Conservation (phyloP, 257 asterid species). For the Rehmannia glutinosa region DNA sequence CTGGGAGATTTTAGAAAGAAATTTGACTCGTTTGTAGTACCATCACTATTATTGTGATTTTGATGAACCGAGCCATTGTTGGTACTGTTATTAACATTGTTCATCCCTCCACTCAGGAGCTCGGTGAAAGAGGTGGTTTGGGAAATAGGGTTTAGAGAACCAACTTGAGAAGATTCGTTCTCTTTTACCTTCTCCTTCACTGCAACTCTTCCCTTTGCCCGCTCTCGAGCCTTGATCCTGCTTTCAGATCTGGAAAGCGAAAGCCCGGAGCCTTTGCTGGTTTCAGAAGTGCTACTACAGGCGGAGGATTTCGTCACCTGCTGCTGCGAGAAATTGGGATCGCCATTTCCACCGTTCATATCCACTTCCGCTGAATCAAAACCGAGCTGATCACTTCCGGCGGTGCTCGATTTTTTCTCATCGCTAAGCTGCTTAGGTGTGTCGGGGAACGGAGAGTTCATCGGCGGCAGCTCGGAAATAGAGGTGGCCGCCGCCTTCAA, state of each 20-base stretch:
- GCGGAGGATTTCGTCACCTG: constrained; percentile 30
- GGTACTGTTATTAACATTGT: constrained; percentile 10
- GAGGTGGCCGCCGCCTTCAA: constrained; percentile 67
- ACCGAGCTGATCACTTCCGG: constrained; percentile 40
- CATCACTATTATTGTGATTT: not conserved
- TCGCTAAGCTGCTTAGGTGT: constrained; percentile 61
- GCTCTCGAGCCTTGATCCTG: constrained; percentile 42
- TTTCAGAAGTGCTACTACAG: constrained; percentile 44
- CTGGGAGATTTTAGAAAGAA: constrained; percentile 33
- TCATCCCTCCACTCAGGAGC: constrained; percentile 43
- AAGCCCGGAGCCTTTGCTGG: constrained; percentile 49
- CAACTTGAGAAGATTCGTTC: constrained; percentile 18
- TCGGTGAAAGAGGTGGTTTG: constrained; percentile 51
- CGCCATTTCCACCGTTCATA: constrained; percentile 38
- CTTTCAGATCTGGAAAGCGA: constrained; percentile 54
- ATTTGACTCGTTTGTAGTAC: constrained; percentile 20
- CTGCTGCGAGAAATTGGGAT: constrained; percentile 24
- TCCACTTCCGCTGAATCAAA: constrained; percentile 52
- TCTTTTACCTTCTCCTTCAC: constrained; percentile 51
- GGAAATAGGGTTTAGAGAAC: constrained; percentile 35
- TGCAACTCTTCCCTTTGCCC: constrained; percentile 50
- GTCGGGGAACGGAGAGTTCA: constrained; percentile 47
- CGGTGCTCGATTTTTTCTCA: constrained; percentile 60
- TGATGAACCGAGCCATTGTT: constrained; percentile 10
- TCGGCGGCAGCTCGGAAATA: constrained; percentile 64